Evolutionary conservation across 306 rosid species (phyloP).

Genomic region (Prunus armeniaca): DNA sequence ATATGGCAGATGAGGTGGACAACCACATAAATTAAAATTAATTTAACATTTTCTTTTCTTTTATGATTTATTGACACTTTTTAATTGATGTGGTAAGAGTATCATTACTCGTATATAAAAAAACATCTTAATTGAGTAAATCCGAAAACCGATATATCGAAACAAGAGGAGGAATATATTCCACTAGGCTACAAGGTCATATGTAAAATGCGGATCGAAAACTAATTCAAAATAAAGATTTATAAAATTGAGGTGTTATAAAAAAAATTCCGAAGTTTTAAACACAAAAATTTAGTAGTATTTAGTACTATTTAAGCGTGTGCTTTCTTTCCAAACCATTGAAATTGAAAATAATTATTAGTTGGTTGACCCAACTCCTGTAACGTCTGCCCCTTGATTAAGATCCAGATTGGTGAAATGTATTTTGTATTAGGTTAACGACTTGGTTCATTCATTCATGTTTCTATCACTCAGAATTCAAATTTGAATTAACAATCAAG

Average conservation of each 20-base stretch:
- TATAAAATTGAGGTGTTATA: background rate
- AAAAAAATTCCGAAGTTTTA: too few relatives aligned
- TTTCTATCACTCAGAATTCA: background rate
- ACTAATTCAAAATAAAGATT: background rate
- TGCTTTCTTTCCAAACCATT: too few relatives aligned
- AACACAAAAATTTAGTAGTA: too few relatives aligned
- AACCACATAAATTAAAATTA: too few relatives aligned
- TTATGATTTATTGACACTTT: too few relatives aligned
- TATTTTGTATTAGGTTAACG: background rate
- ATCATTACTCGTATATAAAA: too few relatives aligned
- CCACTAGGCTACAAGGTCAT: background rate
- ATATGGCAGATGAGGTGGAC: too few relatives aligned
- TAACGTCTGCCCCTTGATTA: background rate
- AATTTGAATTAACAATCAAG: background rate
- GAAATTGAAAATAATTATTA: background rate
- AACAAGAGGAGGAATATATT: background rate
- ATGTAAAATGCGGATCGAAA: background rate
- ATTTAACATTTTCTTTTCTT: too few relatives aligned
- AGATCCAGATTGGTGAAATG: background rate
- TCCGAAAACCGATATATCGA: background rate
- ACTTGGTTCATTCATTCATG: background rate
- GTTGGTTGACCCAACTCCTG: slow-evolving; percentile 16
- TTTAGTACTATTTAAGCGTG: background rate
- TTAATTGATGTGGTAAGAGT: too few relatives aligned
- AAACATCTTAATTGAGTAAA: background rate